Evolutionary conservation across 2,329 filamentous ascomycete species (phyloP).

Genomic region (Alternaria ethzedia): DNA sequence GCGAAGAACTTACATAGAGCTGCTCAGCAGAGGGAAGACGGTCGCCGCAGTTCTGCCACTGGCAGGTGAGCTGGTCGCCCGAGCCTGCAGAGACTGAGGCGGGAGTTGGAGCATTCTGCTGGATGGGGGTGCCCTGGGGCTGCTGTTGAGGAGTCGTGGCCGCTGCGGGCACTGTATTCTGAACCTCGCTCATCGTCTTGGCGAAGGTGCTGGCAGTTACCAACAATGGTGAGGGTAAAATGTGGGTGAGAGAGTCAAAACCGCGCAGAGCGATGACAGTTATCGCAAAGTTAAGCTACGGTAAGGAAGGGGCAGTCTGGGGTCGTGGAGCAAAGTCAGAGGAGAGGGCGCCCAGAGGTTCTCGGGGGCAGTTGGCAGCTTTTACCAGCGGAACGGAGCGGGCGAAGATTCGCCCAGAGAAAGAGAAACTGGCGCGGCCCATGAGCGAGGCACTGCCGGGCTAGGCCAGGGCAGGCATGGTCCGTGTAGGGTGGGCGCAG

Average conservation of each 20-base stretch:
- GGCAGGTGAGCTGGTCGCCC: constrained; percentile 60
- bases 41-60: constrained; percentile 69
- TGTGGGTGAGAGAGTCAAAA: not conserved
- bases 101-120: constrained; percentile 42
- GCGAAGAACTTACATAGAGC: constrained; percentile 63
- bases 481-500: not conserved
- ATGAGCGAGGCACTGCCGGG: not conserved
- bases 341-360: constrained; percentile 14
- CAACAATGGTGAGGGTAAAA: not conserved
- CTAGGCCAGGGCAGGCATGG: not conserved
- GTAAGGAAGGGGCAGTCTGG: constrained; percentile 5
- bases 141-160: constrained; percentile 40
- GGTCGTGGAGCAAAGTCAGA: constrained; percentile 10
- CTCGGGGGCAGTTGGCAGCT: constrained; percentile 6
- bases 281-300: not conserved
- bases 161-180: constrained; percentile 30
- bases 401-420: constrained; percentile 11
- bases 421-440: constrained; percentile 1
- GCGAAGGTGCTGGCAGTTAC: constrained; percentile 4
- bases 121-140: constrained; percentile 41
- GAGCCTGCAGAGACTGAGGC: constrained; percentile 36
- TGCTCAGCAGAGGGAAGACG: constrained; percentile 64
- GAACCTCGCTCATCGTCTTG: constrained; percentile 26
- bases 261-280: constrained; percentile 4
- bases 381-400: constrained; percentile 8